Conservation (phyloP, 768 basidiomycete species). For the Boletus rubescentipes region DNA sequence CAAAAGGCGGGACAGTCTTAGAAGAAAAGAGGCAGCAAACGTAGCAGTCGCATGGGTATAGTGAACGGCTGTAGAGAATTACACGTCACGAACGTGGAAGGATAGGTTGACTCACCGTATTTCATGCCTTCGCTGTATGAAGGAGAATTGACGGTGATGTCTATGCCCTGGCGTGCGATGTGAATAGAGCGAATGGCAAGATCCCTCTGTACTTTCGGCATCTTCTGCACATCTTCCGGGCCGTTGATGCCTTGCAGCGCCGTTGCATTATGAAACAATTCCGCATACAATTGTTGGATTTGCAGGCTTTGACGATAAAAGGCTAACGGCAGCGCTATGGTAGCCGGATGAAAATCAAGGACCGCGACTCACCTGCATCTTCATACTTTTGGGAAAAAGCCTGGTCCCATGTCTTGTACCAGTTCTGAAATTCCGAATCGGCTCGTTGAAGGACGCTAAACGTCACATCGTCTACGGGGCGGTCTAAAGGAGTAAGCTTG, state of each 20-base stretch:
- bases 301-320: constrained; percentile 89
- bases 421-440: constrained; percentile 73
- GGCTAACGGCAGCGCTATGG: constrained; percentile 39
- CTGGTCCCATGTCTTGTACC: constrained; percentile 81
- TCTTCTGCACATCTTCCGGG: constrained; percentile 81
- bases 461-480: constrained; percentile 70
- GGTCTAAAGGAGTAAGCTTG: constrained; percentile 74
- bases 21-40: constrained; percentile 86
- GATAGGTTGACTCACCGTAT: constrained; percentile 57
- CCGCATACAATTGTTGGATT: constrained; percentile 86
- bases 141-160: constrained; percentile 81
- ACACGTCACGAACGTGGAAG: not conserved
- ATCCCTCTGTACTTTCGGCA: constrained; percentile 75
- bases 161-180: constrained; percentile 76
- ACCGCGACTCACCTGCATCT: constrained; percentile 59
- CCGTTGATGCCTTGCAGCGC: constrained; percentile 81
- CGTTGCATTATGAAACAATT: constrained; percentile 81
- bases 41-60: constrained; percentile 92
- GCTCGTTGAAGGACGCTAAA: constrained; percentile 71
- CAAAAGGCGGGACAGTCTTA: constrained; percentile 87
- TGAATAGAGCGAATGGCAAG: constrained; percentile 81
- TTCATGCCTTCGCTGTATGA: constrained; percentile 90
- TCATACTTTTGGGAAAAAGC: constrained; percentile 81
- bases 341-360: constrained; percentile 3
- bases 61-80: constrained; percentile 62